Evolutionary conservation across 2,329 filamentous ascomycete genomes (phyloP).

Genomic region (Aspergillus puulaauensis): DNA sequence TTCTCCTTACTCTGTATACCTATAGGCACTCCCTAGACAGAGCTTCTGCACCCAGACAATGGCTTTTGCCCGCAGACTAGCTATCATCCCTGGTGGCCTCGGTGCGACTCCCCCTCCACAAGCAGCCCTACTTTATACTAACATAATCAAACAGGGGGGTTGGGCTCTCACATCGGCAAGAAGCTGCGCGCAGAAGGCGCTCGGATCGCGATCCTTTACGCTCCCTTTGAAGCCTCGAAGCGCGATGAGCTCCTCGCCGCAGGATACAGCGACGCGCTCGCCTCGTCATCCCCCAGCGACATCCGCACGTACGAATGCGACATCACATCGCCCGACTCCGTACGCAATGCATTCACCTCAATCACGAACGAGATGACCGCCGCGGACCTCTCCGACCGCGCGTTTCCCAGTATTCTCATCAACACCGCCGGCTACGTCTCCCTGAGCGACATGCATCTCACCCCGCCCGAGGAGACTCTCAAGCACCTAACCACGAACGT

Average conservation of each 20-base stretch:
- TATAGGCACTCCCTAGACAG: not conserved
- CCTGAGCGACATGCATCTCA: constrained; percentile 44
- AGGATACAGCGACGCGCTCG: constrained; percentile 29
- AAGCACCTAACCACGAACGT: constrained; percentile 48
- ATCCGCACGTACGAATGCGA: constrained; percentile 46
- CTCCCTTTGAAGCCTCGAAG: constrained; percentile 45
- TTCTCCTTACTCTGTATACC: not conserved
- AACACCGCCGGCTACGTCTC: constrained; percentile 49
- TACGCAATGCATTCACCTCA: constrained; percentile 43
- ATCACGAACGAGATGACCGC: constrained; percentile 27
- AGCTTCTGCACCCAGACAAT: constrained; percentile 18
- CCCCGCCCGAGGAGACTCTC: constrained; percentile 43
- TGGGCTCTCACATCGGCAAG: constrained; percentile 45
- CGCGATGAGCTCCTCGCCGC: constrained; percentile 37
- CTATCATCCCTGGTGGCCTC: constrained; percentile 45
- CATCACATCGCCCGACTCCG: constrained; percentile 48
- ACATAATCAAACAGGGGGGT: constrained; percentile 29
- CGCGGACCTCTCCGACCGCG: constrained; percentile 11
- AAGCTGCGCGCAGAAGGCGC: constrained; percentile 44
- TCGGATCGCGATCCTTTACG: constrained; percentile 47
- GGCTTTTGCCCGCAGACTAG: constrained; percentile 41
- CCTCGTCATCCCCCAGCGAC: constrained; percentile 9
- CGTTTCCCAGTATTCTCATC: constrained; percentile 41
- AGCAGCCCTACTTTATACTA: not conserved
- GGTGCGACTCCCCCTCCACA: constrained; percentile 26